Evolutionary conservation across 768 basidiomycete species (phyloP), one percentile per base, ranked within the genome.

Genomic region (Leccinum boreale): DNA sequence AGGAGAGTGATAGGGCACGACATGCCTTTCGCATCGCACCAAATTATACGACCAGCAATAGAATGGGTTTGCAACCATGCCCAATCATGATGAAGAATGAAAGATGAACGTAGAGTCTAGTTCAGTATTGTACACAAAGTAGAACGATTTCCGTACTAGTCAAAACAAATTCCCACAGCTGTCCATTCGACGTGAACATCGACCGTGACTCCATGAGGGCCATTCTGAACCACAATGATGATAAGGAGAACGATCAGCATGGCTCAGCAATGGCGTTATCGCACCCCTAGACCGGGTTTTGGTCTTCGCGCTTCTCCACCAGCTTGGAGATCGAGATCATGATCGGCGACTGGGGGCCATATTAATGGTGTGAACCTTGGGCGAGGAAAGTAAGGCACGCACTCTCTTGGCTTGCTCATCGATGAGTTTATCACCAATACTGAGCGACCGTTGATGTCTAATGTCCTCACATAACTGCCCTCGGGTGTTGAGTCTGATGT

Each of bases 291-390:
- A 61, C 65, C 1, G 53, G 36, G 28, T 36, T 58, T 36, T 45
- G 49, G 14, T 61, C 63, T 0, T 52, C 39, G 12, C 35, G 46
- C 55, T 48, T 60, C 10, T 58, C 58, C 26, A 50, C 33, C 17
- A 52, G 45, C 3, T 58, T 52, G 26, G 63, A 65, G 21, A 68
- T 62, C 5, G 51, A 21, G 36, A 67, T 54, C 21, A 52, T 6
- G 53, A 67, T 63, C 0, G 66, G 63, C 1, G 63, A 57, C 66
- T 67, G 21, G 33, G 1, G 39, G 19, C 10, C 23, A 21, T 21
- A 53, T 61, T 9, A 23, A 23, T 36, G 14, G 26, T 33, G 12
- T 14, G 12, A 35, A 49, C 1, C 3, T 2, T 28, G 1, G 28
- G 3, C 12, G 10, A 15, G 9, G 26, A 42, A n/a, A 1, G 3